These are phyloP conservation scores for Clavariopsis aquatica DNA, from an alignment of 495 filamentous ascomycete species.

Conservation along the genomic window DNA sequence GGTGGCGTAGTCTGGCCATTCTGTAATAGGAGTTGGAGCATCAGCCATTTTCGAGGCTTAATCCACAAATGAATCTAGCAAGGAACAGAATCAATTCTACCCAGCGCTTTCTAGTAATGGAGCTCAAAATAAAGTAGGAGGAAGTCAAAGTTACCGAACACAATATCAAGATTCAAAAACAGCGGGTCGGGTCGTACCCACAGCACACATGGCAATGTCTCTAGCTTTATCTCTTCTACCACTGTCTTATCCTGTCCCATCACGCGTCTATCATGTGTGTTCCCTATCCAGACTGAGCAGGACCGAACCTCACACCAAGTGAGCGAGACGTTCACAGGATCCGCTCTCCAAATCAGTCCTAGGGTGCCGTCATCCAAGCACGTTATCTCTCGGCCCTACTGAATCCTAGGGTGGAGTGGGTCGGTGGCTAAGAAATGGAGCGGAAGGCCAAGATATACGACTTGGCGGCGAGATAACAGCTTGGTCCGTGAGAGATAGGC, in stretches of 20 bases:
- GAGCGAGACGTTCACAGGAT: not conserved
- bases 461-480: conserved; percentile 25
- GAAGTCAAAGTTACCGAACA: not conserved
- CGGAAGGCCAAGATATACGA: conserved; percentile 10
- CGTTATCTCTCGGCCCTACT: conserved; percentile 24
- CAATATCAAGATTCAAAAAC: not conserved
- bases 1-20: conserved; percentile 35
- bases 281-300: not conserved
- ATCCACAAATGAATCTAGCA: not conserved
- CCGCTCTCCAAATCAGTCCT: conserved; percentile 4
- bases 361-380: not conserved
- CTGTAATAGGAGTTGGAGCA: conserved; percentile 24
- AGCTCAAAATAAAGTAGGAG: not conserved
- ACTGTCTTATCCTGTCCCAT: conserved; percentile 2
- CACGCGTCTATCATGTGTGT: conserved; percentile 3
- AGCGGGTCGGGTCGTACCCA: not conserved
- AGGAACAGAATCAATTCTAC: not conserved
- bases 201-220: conserved; percentile 12
- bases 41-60: conserved; percentile 11
- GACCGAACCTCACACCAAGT: not conserved
- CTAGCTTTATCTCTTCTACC: conserved; percentile 5
- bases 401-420: conserved; percentile 21
- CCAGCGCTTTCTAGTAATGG: too few species aligned
- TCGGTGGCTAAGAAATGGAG: conserved; percentile 20
- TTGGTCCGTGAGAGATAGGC: conserved; percentile 5